Percentiles rank a stretch among this genome's conserved stretches.
phyloP scores from a whole-genome alignment of 306 rosid genomes.

The Herpetospermum pedunculosum region DNA sequence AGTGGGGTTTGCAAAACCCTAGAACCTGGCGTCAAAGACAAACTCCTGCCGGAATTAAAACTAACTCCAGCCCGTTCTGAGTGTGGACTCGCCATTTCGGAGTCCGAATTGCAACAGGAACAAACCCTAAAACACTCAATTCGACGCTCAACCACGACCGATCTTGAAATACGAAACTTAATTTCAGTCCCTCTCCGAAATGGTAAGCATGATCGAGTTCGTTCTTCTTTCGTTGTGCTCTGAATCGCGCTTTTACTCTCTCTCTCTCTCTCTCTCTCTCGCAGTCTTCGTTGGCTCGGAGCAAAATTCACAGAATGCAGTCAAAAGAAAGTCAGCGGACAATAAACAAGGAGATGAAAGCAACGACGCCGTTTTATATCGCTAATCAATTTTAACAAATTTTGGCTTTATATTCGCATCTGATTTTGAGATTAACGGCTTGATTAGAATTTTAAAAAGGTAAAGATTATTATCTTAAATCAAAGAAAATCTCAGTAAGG shows the following conservation, averaged over 20 bases:
- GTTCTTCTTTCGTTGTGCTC: neutral
- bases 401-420: neutral
- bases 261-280: neutral
- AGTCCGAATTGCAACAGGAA: constrained; percentile 5
- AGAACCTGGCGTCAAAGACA: constrained; percentile 75
- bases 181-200: neutral
- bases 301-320: neutral
- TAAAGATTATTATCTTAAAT: neutral
- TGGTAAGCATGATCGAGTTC: neutral
- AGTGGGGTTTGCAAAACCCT: constrained; percentile 75
- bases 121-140: neutral
- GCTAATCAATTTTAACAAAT: neutral
- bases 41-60: constrained; percentile 25
- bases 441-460: neutral
- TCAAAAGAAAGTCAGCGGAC: neutral
- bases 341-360: neutral
- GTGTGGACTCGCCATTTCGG: constrained; percentile 50
- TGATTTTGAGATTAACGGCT: neutral
- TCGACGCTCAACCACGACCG: neutral
- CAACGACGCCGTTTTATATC: neutral
- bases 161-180: neutral
- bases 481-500: neutral
- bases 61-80: constrained; percentile 17
- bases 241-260: constrained; percentile 1
- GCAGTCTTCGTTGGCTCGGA: neutral